phyloP scores from a whole-genome alignment of 2,329 filamentous ascomycete species.

The Hortaea werneckii region DNA sequence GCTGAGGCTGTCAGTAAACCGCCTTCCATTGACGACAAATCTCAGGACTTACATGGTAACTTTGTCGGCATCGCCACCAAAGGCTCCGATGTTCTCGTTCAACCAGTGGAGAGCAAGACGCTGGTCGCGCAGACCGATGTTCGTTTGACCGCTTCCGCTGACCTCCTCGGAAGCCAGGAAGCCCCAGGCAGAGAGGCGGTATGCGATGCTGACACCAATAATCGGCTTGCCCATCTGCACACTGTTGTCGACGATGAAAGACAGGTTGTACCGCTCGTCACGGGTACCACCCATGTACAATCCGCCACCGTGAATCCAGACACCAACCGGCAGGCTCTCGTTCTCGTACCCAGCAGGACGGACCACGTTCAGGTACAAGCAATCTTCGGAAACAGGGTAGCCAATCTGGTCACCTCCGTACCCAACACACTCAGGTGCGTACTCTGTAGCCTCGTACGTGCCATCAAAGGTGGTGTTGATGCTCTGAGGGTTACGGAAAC shows the following conservation, averaged over 20 bases:
- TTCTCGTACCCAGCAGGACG: constrained; percentile 2
- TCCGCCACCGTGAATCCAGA: constrained; percentile 19
- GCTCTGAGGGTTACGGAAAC: constrained; percentile 25
- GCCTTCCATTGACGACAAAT: neutral
- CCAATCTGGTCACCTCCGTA: constrained; percentile 24
- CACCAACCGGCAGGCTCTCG: constrained; percentile 1
- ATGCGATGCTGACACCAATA: constrained; percentile 50
- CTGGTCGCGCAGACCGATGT: constrained; percentile 56
- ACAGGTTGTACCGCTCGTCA: constrained; percentile 19
- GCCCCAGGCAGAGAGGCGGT: constrained; percentile 50
- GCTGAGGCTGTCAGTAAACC: neutral
- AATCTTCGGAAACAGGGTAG: constrained; percentile 28
- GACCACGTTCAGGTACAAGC: constrained; percentile 9
- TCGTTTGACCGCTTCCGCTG: constrained; percentile 34
- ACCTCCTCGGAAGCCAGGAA: constrained; percentile 40
- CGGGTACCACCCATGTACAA: constrained; percentile 13
- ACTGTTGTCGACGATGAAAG: constrained; percentile 19
- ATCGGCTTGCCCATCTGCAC: constrained; percentile 27
- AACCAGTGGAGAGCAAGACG: constrained; percentile 51
- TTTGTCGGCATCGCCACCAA: constrained; percentile 49
- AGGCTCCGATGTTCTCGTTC: constrained; percentile 44
- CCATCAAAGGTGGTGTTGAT: constrained; percentile 30
- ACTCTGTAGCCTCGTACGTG: constrained; percentile 29
- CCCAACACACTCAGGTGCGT: constrained; percentile 34
- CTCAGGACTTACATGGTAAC: constrained; percentile 34